Evolutionary conservation across 1,284 basidiomycete genomes (phyloP).

Genomic region (Cutaneotrichosporon dermatis): DNA sequence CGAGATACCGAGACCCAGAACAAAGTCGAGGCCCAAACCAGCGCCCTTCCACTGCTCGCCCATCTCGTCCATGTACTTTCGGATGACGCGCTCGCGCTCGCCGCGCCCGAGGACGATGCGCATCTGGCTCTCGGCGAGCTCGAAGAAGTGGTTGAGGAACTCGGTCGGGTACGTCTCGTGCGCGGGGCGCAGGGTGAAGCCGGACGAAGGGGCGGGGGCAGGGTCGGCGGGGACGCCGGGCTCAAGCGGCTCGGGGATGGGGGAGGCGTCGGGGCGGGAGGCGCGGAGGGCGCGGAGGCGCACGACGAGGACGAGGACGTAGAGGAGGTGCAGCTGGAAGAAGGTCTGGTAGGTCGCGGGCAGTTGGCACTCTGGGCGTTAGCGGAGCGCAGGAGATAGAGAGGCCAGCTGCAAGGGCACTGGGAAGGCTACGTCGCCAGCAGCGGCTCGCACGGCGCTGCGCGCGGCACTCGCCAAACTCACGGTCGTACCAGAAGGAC

Average conservation of each 20-base stretch:
- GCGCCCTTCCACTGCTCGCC: conserved; percentile 89
- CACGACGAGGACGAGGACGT: conserved; percentile 84
- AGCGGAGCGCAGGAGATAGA: not conserved
- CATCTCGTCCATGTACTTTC: conserved; percentile 82
- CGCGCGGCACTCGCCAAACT: conserved; percentile 13
- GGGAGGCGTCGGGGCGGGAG: conserved; percentile 54
- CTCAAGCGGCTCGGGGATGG: conserved; percentile 32
- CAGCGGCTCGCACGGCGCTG: not conserved
- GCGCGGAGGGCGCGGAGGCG: conserved; percentile 72
- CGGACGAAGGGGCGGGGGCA: not conserved
- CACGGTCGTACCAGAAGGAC: conserved; percentile 51
- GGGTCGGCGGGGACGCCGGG: conserved; percentile 17
- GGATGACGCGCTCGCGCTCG: conserved; percentile 74
- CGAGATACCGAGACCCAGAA: conserved; percentile 30
- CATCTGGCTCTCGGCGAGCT: conserved; percentile 88
- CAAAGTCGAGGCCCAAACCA: conserved; percentile 75
- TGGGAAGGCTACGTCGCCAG: too few relatives aligned
- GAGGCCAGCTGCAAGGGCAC: too few relatives aligned
- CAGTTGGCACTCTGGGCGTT: conserved; percentile 67
- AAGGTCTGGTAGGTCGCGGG: conserved; percentile 96
- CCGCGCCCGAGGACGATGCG: conserved; percentile 66
- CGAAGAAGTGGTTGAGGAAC: conserved; percentile 91
- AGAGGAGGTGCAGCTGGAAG: conserved; percentile 92
- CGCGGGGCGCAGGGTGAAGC: conserved; percentile 25
- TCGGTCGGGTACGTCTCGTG: conserved; percentile 51